These are phyloP conservation scores for Dictyostelium purpureum DNA, from an alignment of 78 protist genomes.

Conservation along the genomic window DNA sequence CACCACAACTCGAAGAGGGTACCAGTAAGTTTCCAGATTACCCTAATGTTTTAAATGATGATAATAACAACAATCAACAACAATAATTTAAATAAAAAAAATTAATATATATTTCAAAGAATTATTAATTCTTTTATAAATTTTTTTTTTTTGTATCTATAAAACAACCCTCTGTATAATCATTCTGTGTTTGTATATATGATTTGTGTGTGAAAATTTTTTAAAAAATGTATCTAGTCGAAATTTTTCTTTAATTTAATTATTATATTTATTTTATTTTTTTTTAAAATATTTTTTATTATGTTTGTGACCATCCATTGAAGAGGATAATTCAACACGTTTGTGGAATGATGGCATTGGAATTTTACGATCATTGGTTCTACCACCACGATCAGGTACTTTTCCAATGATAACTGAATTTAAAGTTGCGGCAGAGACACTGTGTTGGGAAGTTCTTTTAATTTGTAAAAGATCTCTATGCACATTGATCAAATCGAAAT, in stretches of 20 bases:
- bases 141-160: background rate
- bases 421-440: conserved; percentile 7
- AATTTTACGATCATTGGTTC: conserved; percentile 41
- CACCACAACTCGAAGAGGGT: background rate
- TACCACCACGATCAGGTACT: conserved; percentile 78
- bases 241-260: background rate
- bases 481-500: conserved; percentile 14
- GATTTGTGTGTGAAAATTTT: background rate
- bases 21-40: background rate
- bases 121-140: background rate
- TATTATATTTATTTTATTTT: background rate
- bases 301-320: background rate
- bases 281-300: conserved; percentile 15
- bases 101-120: no score
- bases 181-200: background rate
- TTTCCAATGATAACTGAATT: conserved; percentile 31
- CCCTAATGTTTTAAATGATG: background rate
- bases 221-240: no score
- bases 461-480: conserved; percentile 37
- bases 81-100: no score
- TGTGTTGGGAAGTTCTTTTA: conserved; percentile 10
- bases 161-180: background rate
- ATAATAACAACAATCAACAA: no score
- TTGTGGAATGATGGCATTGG: conserved; percentile 79
- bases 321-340: conserved; percentile 31